Percentiles rank a stretch among this genome's conserved stretches.
Conservation (phyloP, 805 yeast genomes). For the Lipomyces orientalis region DNA sequence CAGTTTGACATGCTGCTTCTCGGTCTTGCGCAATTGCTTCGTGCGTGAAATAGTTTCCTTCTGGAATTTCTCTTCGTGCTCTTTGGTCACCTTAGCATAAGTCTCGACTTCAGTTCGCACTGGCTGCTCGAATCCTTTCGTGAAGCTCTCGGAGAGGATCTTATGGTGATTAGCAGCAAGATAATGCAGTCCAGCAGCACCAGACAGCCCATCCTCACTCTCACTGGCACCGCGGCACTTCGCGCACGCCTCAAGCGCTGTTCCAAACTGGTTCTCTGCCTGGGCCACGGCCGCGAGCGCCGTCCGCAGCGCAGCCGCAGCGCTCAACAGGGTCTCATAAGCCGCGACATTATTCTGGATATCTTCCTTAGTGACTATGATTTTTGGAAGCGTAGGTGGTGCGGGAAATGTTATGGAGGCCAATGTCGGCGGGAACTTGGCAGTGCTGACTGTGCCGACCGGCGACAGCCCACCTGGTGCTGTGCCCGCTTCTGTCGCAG, state of each 20-base stretch:
- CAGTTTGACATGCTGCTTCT: slow-evolving; percentile 62
- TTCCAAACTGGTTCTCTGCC: slow-evolving; percentile 75
- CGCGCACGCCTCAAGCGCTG: slow-evolving; percentile 68
- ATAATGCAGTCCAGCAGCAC: slow-evolving; percentile 78
- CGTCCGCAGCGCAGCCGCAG: slow-evolving; percentile 55
- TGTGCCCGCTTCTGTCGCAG: background rate
- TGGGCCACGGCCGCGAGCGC: slow-evolving; percentile 56
- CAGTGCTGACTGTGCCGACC: slow-evolving; percentile 29
- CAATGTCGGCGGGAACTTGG: slow-evolving; percentile 38
- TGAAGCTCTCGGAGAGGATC: slow-evolving; percentile 63
- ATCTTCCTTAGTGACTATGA: slow-evolving; percentile 48
- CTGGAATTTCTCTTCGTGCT: slow-evolving; percentile 61
- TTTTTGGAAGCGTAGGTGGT: slow-evolving; percentile 61
- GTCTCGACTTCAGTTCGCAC: slow-evolving; percentile 52
- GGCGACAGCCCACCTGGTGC: slow-evolving; percentile 25
- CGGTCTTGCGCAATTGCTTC: slow-evolving; percentile 60
- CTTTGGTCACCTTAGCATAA: slow-evolving; percentile 53
- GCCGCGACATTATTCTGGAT: slow-evolving; percentile 56
- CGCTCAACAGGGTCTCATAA: slow-evolving; percentile 54
- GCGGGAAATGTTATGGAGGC: slow-evolving; percentile 38
- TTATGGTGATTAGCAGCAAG: slow-evolving; percentile 78
- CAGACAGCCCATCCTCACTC: slow-evolving; percentile 66
- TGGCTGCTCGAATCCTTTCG: slow-evolving; percentile 62
- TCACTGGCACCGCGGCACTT: slow-evolving; percentile 65
- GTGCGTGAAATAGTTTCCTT: slow-evolving; percentile 59